Evolutionary conservation across 2,329 filamentous ascomycete genomes (phyloP).

Genomic region (Fusarium stilboides): DNA sequence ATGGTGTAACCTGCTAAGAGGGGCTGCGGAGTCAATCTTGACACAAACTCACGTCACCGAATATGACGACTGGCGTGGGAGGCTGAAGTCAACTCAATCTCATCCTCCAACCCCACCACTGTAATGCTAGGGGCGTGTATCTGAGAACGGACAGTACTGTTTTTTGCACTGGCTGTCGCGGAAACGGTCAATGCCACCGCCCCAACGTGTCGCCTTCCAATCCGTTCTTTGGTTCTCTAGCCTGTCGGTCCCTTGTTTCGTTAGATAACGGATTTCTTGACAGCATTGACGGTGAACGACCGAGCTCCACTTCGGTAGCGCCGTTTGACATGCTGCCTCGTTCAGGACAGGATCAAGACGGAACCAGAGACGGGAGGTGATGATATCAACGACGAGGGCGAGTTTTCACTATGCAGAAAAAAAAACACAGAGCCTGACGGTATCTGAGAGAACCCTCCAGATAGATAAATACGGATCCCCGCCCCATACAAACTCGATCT

Average conservation of each 20-base stretch:
- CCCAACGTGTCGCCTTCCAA: slow-evolving; percentile 29
- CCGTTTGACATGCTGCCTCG: slow-evolving; percentile 21
- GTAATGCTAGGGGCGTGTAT: slow-evolving; percentile 15
- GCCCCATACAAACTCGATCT: slow-evolving; percentile 36
- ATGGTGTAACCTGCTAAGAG: slow-evolving; percentile 42
- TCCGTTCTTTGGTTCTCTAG: slow-evolving; percentile 20
- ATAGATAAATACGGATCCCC: slow-evolving; percentile 45
- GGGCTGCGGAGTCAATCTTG: slow-evolving; percentile 35
- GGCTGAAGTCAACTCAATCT: slow-evolving; percentile 21
- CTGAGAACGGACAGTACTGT: not conserved
- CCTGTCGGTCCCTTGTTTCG: not conserved
- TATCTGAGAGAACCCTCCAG: slow-evolving; percentile 5
- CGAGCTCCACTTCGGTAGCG: slow-evolving; percentile 43
- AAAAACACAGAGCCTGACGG: slow-evolving; percentile 8
- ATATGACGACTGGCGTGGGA: slow-evolving; percentile 31
- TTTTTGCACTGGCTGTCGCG: slow-evolving; percentile 35
- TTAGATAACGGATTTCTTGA: slow-evolving; percentile 32
- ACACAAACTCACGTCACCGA: slow-evolving; percentile 35
- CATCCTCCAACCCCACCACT: not conserved
- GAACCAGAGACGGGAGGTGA: slow-evolving; percentile 12
- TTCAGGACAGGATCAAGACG: not conserved
- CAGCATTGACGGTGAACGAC: slow-evolving; percentile 41
- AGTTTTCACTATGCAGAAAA: slow-evolving; percentile 31
- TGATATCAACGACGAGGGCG: slow-evolving; percentile 42
- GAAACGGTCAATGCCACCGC: slow-evolving; percentile 34